Evolutionary conservation across 1,139 yeast genomes (phyloP), one percentile per base, ranked within the genome.

Genomic region (Pichia cactophila): DNA sequence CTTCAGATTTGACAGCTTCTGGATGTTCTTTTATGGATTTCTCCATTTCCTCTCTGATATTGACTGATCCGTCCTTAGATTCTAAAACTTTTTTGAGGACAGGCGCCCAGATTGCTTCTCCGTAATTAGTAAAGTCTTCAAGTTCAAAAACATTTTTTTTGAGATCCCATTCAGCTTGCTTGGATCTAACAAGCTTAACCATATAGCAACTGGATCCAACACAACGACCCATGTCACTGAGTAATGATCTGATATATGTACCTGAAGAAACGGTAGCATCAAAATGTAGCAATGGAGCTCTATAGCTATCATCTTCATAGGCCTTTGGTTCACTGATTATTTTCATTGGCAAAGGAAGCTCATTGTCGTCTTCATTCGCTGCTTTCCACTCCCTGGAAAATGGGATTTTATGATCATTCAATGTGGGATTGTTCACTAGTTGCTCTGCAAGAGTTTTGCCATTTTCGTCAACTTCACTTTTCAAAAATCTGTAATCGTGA

Each of bases 231-330:
- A 87, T 74, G 61, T 94, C 98, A 66, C 95, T 88, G 44, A 92
- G 75, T 50, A 94, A 70, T 16, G 97, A 86, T 57, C 98, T 76
- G 46, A 94, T 90, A 61, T 94, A 94, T 0, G 98, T 92, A 1
- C 99, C 99, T 0, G 97, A 88, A 1, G 96, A 86, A 0, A 92
- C 98, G 43, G 80, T 78, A 12, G 95, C 79, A 12, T 76, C 75
- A 57, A 92, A 77, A 59, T 85, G 92, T 38, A 89, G 60, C 50
- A 84, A 58, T 1, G 96, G 96, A 2, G 80, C 78, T 49, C 70
- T 67, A 52, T 70, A 71, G 16, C 58, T 50, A 0, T 56, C 61
- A 31, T 63, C 62, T 20, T 65, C 66, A 44, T 53, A 54, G 39
- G 56, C 50, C 8, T 56, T 52, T n/a, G 64, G 56, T 26, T 66